phyloP scores from a whole-genome alignment of 495 filamentous ascomycete species.

The Cercophora newfieldiana region DNA sequence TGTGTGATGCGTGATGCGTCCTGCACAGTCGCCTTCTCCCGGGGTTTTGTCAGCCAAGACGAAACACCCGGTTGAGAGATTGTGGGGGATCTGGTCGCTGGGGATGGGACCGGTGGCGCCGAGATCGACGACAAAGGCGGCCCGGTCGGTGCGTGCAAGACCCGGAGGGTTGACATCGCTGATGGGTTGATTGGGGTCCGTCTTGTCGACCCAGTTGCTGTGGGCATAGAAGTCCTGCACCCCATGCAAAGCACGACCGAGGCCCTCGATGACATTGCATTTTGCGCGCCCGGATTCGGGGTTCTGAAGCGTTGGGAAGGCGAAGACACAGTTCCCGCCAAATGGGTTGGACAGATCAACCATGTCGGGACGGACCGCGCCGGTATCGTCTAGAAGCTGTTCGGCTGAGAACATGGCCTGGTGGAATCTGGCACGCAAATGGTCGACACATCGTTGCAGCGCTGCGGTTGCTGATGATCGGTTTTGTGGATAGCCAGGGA shows the following conservation, averaged over 20 bases:
- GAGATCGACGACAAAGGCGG: conserved; percentile 27
- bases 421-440: conserved; percentile 31
- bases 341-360: conserved; percentile 20
- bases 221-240: conserved; percentile 34
- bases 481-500: conserved; percentile 29
- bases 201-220: conserved; percentile 32
- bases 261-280: conserved; percentile 27
- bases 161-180: conserved; percentile 29
- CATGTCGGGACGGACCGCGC: conserved; percentile 22
- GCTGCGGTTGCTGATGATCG: conserved; percentile 23
- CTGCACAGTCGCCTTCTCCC: conserved; percentile 23
- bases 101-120: conserved; percentile 21
- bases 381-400: conserved; percentile 21
- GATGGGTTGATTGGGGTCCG: conserved; percentile 23
- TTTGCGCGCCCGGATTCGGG: conserved; percentile 26
- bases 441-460: conserved; percentile 28
- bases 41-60: conserved; percentile 22
- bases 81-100: conserved; percentile 22
- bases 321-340: conserved; percentile 28
- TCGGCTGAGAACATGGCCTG: conserved; percentile 20
- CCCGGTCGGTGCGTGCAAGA: conserved; percentile 23
- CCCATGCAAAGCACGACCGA: conserved; percentile 29
- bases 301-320: conserved; percentile 24
- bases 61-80: conserved; percentile 33
- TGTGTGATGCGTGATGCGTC: conserved; percentile 26